Evolutionary conservation across 768 basidiomycete genomes (phyloP).

Genomic region (Bullera alba): DNA sequence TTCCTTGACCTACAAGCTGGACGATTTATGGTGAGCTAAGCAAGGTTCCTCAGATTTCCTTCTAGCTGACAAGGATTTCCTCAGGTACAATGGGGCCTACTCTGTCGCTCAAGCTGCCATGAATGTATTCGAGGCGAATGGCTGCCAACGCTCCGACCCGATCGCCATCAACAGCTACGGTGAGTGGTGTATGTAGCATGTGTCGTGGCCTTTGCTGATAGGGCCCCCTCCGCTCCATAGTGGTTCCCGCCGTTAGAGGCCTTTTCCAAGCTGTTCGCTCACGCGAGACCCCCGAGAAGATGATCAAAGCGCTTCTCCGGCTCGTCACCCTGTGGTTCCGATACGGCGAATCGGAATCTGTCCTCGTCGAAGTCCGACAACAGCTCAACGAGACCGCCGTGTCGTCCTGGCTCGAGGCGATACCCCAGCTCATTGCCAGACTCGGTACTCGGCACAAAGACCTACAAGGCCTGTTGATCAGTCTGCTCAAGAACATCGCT

Average conservation of each 20-base stretch:
- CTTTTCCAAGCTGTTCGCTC: constrained; percentile 37
- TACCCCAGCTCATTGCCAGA: constrained; percentile 45
- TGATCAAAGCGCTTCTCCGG: constrained; percentile 40
- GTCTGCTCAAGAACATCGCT: constrained; percentile 36
- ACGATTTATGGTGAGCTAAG: constrained; percentile 28
- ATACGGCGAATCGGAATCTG: constrained; percentile 34
- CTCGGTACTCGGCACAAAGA: constrained; percentile 35
- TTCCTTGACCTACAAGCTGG: constrained; percentile 28
- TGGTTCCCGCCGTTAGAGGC: constrained; percentile 42
- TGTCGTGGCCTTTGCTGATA: neutral
- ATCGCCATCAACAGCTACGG: constrained; percentile 33
- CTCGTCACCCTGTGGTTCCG: constrained; percentile 45
- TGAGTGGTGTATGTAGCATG: constrained; percentile 12
- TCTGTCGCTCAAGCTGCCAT: constrained; percentile 29
- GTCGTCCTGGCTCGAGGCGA: constrained; percentile 34
- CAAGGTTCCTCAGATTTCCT: neutral
- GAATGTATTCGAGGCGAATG: constrained; percentile 30
- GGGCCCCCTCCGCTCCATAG: constrained; percentile 9
- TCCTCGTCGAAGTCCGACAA: constrained; percentile 29
- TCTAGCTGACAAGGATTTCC: neutral
- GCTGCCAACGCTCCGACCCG: constrained; percentile 12
- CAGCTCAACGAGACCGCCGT: constrained; percentile 29
- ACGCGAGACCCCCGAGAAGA: constrained; percentile 29
- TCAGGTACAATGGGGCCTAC: constrained; percentile 29
- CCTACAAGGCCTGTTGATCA: constrained; percentile 31